Evolutionary conservation across 2,329 filamentous ascomycete species (phyloP).

Genomic region (Penicillium hesseltinei): DNA sequence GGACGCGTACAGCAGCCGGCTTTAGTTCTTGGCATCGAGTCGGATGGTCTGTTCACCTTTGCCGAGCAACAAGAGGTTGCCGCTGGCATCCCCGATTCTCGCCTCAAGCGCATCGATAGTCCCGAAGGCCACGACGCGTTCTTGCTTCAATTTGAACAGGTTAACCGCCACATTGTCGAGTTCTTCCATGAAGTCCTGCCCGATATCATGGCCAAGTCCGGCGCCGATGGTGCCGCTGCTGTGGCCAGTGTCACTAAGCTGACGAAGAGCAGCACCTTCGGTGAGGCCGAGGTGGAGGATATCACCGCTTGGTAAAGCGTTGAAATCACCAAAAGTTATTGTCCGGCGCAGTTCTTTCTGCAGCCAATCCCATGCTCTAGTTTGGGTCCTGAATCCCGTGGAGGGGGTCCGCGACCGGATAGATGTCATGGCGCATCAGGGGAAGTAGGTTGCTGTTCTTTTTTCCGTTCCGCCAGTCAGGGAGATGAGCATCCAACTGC

Average conservation of each 20-base stretch:
- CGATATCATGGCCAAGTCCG: constrained; percentile 76
- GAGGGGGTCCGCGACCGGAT: constrained; percentile 1
- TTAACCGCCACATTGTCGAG: constrained; percentile 79
- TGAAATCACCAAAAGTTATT: constrained; percentile 1
- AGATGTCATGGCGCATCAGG: constrained; percentile 21
- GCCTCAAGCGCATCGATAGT: constrained; percentile 83
- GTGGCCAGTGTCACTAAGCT: constrained; percentile 60
- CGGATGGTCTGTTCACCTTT: constrained; percentile 93
- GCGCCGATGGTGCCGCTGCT: constrained; percentile 46
- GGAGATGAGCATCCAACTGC: constrained; percentile 44
- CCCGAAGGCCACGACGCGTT: constrained; percentile 97
- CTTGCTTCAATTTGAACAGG: constrained; percentile 93
- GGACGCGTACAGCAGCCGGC: constrained; percentile 82
- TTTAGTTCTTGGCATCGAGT: constrained; percentile 89
- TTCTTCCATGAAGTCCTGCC: constrained; percentile 82
- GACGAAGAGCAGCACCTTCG: constrained; percentile 87
- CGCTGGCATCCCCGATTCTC: constrained; percentile 71
- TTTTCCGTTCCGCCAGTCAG: constrained; percentile 38
- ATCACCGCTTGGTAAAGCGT: constrained; percentile 80
- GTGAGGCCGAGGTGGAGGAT: constrained; percentile 92
- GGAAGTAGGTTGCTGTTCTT: constrained; percentile 39
- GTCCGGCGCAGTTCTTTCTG: constrained; percentile 31
- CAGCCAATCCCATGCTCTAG: constrained; percentile 22
- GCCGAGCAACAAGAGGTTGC: constrained; percentile 94
- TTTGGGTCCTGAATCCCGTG: constrained; percentile 9